Evolutionary conservation across 1,139 yeast species (phyloP).

Genomic region (Pichia sp.): DNA sequence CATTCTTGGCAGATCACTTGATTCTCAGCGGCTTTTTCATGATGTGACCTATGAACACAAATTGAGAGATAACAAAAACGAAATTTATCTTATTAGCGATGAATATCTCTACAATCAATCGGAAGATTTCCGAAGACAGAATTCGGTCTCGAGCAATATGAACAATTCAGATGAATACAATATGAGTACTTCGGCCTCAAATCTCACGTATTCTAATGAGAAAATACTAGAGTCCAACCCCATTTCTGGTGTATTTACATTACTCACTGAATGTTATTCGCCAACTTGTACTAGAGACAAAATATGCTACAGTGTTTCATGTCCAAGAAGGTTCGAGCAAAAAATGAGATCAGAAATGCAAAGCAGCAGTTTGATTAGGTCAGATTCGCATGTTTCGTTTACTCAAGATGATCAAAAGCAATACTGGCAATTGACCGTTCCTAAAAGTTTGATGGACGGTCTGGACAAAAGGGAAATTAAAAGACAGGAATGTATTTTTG

Average conservation of each 20-base stretch:
- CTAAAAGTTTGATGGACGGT: constrained; percentile 71
- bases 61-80: constrained; percentile 79
- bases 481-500: constrained; percentile 93
- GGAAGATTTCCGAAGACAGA: constrained; percentile 25
- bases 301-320: constrained; percentile 92
- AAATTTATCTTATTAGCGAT: constrained; percentile 84
- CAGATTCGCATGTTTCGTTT: constrained; percentile 74
- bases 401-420: constrained; percentile 80
- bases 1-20: constrained; percentile 83
- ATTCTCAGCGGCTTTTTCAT: constrained; percentile 90
- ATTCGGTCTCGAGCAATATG: constrained; percentile 26
- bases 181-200: constrained; percentile 21
- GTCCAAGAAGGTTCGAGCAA: constrained; percentile 93
- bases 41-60: constrained; percentile 95
- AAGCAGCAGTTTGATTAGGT: constrained; percentile 79
- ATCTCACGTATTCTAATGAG: constrained; percentile 12
- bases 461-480: constrained; percentile 83
- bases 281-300: constrained; percentile 91
- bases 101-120: constrained; percentile 29
- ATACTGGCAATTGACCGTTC: constrained; percentile 92
- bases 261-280: constrained; percentile 90
- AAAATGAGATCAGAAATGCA: constrained; percentile 88
- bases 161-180: constrained; percentile 24
- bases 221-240: constrained; percentile 26
- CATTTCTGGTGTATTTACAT: constrained; percentile 89